These are phyloP conservation scores for Pseudocercospora pini-densiflorae DNA, from an alignment of 2,329 filamentous ascomycete genomes.

Conservation along the genomic window DNA sequence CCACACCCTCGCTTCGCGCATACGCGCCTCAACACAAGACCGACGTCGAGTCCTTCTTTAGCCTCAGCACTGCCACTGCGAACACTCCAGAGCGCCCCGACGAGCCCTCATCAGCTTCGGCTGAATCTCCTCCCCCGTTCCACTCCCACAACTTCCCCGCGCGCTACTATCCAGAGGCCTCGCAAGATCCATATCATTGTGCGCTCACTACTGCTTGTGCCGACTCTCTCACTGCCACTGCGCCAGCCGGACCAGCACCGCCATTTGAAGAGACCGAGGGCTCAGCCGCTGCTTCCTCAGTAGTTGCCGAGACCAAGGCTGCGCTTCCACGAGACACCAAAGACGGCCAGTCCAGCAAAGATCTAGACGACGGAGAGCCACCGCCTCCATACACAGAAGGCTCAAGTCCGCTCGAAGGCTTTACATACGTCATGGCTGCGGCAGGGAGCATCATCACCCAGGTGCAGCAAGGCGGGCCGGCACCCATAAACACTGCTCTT, in stretches of 20 bases:
- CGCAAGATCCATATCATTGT: constrained; percentile 51
- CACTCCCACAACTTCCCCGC: constrained; percentile 67
- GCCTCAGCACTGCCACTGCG: constrained; percentile 26
- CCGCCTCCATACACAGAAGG: constrained; percentile 97
- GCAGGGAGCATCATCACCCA: constrained; percentile 99
- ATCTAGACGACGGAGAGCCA: constrained; percentile 80
- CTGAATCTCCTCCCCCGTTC: constrained; percentile 66
- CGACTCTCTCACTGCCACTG: constrained; percentile 54
- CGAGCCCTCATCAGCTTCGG: constrained; percentile 42
- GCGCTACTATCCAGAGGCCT: constrained; percentile 60
- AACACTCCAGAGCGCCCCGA: constrained; percentile 27
- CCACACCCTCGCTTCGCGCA: constrained; percentile 39
- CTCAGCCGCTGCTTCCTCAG: constrained; percentile 53
- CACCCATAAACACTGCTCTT: constrained; percentile 79
- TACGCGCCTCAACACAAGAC: constrained; percentile 31
- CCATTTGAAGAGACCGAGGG: constrained; percentile 45
- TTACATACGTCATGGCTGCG: constrained; percentile 97
- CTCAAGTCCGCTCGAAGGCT: constrained; percentile 86
- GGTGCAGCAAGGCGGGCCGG: constrained; percentile 87
- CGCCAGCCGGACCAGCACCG: constrained; percentile 50
- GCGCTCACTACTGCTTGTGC: constrained; percentile 40
- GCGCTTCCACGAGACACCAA: constrained; percentile 83
- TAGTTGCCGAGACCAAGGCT: constrained; percentile 78
- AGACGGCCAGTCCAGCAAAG: constrained; percentile 73
- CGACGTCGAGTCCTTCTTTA: constrained; percentile 39